Evolutionary conservation across 2,329 filamentous ascomycete species (phyloP).

Genomic region (Aspergillus amoenus): DNA sequence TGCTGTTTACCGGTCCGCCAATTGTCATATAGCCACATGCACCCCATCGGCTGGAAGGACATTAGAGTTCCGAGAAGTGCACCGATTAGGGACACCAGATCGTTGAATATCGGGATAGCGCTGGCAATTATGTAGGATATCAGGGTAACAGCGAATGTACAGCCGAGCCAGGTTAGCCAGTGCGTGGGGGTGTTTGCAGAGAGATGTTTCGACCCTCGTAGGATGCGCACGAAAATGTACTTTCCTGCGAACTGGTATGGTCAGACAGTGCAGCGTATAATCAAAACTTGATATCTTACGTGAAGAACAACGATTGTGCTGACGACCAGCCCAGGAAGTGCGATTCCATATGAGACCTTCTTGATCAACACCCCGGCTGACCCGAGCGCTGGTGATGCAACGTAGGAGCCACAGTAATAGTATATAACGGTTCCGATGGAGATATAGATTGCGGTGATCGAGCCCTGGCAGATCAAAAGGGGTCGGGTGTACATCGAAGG

Average conservation of each 20-base stretch:
- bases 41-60: no score
- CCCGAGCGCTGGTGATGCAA: constrained; percentile 50
- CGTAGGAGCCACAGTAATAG: constrained; percentile 47
- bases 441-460: constrained; percentile 37
- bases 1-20: no score
- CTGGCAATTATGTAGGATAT: no score
- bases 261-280: no score
- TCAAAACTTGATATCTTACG: constrained; percentile 11
- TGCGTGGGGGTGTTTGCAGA: constrained; percentile 8
- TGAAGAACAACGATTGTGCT: constrained; percentile 21
- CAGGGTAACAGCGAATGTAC: no score
- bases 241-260: constrained; percentile 18
- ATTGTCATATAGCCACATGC: no score
- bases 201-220: constrained; percentile 22
- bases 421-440: constrained; percentile 45
- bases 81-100: no score
- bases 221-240: constrained; percentile 23
- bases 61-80: no score
- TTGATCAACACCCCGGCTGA: constrained; percentile 46
- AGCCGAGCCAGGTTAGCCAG: no score
- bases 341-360: constrained; percentile 46
- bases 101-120: no score
- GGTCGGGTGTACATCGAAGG: constrained; percentile 34
- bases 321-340: constrained; percentile 33
- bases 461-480: constrained; percentile 33